Base-by-base conservation (phyloP, 2,329 filamentous ascomycete species). In the Fusarium sp. region DNA sequence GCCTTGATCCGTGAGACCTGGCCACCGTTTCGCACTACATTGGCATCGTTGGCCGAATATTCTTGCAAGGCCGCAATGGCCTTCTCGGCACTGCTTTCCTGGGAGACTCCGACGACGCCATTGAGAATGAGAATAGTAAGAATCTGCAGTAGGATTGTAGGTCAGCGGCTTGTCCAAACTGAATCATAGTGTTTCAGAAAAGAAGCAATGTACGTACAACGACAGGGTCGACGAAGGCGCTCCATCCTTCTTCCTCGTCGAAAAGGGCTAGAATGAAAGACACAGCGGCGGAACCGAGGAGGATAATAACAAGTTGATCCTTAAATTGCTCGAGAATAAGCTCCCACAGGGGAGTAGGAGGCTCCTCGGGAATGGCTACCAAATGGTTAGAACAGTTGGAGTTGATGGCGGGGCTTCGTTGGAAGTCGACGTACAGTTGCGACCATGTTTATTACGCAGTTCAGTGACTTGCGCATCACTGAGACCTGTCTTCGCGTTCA, bases 291-390 rank as follows among this genome's bases (percentile, higher is more conserved):
- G 95, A 98, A 57, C 90, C 96, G 52, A 99, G 88, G 24, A 99
- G 87, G 75, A 99, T 99, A 57, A 99, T 88, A 73, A 99, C 96
- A 49, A 99, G 89, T 82, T 99, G 96, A 79, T 99, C 96, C 83
- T 99, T 98, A 87, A 99, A 99, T 81, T 99, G 96, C 83, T 99
- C 96, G 63, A 99, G 87, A 59, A 99, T 93, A 69, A 99, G 90
- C 82, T 98, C 89, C 96, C 95, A 99, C 49, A 99, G 80, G 41
- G 96, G 96, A 32, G 96, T 99, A 5, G 96, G 94, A 57, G 96
- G 96, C 72, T 99, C 96, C 83, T 99, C 96, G 47, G 87, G 82
- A 67, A 90, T 90, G 49, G 86, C 87, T 89, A 70, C 55, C 25
- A 27, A 22, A 57, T 52, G 55, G 54, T 70, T 51, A 76, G 69